These are phyloP conservation scores for Chamaecrista fasciculata DNA, from an alignment of 306 rosid genomes.

Conservation along the genomic window DNA sequence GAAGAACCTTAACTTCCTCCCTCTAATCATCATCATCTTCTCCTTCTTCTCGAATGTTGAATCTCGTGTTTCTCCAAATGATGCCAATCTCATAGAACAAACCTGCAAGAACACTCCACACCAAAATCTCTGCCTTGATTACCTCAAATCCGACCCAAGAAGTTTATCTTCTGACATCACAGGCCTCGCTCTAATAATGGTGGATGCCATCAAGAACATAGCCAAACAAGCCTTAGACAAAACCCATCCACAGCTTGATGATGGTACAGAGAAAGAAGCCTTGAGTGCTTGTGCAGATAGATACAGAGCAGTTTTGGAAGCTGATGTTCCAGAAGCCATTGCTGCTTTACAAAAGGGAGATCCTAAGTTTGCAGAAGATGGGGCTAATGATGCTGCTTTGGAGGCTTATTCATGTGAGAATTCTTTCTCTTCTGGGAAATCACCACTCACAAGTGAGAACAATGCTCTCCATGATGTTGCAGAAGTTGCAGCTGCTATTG, in stretches of 20 bases:
- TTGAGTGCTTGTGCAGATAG: slow-evolving; percentile 27
- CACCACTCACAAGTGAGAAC: slow-evolving; percentile 34
- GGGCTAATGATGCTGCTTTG: slow-evolving; percentile 32
- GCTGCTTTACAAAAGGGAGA: slow-evolving; percentile 37
- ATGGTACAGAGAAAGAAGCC: neutral
- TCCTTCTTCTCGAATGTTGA: neutral
- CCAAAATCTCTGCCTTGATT: slow-evolving; percentile 27
- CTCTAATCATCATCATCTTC: neutral
- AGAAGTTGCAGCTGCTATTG: slow-evolving; percentile 37
- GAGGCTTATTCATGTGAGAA: slow-evolving; percentile 39
- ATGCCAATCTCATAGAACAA: slow-evolving; percentile 28
- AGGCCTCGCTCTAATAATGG: slow-evolving; percentile 41
- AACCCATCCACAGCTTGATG: slow-evolving; percentile 10
- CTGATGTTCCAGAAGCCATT: slow-evolving; percentile 40
- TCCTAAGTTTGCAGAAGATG: slow-evolving; percentile 41
- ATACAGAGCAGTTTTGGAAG: slow-evolving; percentile 31
- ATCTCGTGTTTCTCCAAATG: neutral
- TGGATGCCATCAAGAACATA: slow-evolving; percentile 20
- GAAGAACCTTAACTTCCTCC: neutral
- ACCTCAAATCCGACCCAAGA: slow-evolving; percentile 34
- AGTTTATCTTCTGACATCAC: slow-evolving; percentile 31
- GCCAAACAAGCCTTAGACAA: slow-evolving; percentile 21
- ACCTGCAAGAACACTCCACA: slow-evolving; percentile 54
- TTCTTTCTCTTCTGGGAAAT: slow-evolving; percentile 31
- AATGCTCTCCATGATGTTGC: slow-evolving; percentile 29